Conservation (phyloP, 2,329 filamentous ascomycete genomes). For the Cordyceps militaris region DNA sequence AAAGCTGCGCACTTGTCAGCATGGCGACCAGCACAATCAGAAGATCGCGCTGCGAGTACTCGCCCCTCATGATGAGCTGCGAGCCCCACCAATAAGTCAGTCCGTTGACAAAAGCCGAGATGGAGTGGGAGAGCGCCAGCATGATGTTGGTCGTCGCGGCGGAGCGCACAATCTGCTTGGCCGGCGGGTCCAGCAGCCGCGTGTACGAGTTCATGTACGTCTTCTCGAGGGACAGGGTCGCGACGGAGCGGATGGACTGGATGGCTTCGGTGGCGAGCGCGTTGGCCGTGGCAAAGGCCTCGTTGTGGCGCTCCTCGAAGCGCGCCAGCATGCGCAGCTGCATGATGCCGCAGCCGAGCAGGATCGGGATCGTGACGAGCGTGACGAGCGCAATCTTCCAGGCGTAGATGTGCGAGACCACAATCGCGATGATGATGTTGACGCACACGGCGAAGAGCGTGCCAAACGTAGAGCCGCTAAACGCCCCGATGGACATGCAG, state of each 20-base stretch:
- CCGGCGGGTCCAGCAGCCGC: conserved; percentile 13
- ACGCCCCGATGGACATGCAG: conserved; percentile 43
- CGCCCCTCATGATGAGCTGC: neutral
- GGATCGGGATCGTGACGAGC: conserved; percentile 43
- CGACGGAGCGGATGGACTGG: conserved; percentile 39
- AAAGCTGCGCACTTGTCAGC: conserved; percentile 6
- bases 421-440: conserved; percentile 47
- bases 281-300: conserved; percentile 41
- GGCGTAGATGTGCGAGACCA: conserved; percentile 47
- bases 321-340: conserved; percentile 41
- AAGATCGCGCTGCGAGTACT: neutral
- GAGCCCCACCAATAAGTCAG: conserved; percentile 8
- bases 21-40: conserved; percentile 1
- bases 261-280: conserved; percentile 43
- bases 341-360: conserved; percentile 49
- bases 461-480: conserved; percentile 50
- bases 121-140: neutral
- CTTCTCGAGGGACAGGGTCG: conserved; percentile 23
- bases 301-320: conserved; percentile 40
- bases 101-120: neutral
- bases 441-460: conserved; percentile 46
- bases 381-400: conserved; percentile 54
- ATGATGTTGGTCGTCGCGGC: neutral
- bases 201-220: conserved; percentile 31
- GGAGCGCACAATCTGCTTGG: conserved; percentile 17